Evolutionary conservation across 2,329 filamentous ascomycete species (phyloP), one percentile per base, ranked within the genome.

Genomic region (Clarireedia monteithiana): DNA sequence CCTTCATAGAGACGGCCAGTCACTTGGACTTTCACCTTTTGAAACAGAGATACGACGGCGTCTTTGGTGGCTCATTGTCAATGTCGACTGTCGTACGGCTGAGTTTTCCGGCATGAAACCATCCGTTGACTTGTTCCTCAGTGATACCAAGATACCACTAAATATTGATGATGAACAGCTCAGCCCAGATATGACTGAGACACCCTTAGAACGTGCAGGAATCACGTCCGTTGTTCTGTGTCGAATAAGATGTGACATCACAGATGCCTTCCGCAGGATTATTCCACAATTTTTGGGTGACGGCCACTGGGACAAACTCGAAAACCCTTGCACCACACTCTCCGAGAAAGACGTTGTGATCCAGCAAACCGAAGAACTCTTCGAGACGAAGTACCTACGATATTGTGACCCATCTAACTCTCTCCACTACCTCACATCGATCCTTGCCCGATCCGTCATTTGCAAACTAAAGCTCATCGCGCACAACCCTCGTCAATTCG

Each of bases 51-150:
- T 79, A 70, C 73, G 77, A 26, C 72, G 77, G 45, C 75, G 82
- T 3, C 65, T 85, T 0, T 85, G 82, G 78, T 79, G 79, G 70
- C 79, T 83, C 58, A 74, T 85, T 23, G 68, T 82, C 40, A 34
- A 75, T 75, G 10, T 75, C 73, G 6, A 75, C 77, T 15, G 77
- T 81, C 64, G 76, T 79, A 55, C 73, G 76, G 9, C 79, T 78
- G 26, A 79, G 57, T 74, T 77, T 71, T 74, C 3, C 71, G 69
- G 34, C 68, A 81, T 56, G 64, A 82, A 46, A 74, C 81, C 66
- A n/a, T 42, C 17, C 17, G 9, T 10, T n/a, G 15, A 42, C 17
- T 42, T 42, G 14, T 42, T 42, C 15, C 17, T 20, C 39, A n/a
- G 39, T 6, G 39, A 42, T 42, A 70, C 53, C 78, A 76, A 0